phyloP scores from a whole-genome alignment of 2,329 filamentous ascomycete genomes.

The Gaeumannomyces sp. region DNA sequence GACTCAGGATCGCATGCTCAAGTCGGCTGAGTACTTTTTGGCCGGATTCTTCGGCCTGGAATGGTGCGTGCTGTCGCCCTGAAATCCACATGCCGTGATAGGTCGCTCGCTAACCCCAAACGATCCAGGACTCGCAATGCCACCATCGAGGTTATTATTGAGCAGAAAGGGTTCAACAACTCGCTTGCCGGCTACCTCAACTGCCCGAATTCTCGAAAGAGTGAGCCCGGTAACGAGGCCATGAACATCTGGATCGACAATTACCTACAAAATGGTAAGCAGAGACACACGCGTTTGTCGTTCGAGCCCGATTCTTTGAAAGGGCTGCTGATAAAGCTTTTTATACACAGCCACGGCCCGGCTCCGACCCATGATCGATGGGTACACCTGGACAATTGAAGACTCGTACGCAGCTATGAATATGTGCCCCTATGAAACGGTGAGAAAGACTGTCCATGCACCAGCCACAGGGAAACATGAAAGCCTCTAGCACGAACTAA shows the following conservation, averaged over 20 bases:
- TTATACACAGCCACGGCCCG: conserved; percentile 45
- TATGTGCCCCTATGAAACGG: conserved; percentile 71
- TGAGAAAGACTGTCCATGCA: conserved; percentile 15
- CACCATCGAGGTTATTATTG: conserved; percentile 67
- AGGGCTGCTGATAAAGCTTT: conserved; percentile 2
- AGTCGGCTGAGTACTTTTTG: conserved; percentile 71
- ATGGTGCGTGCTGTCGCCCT: conserved; percentile 38
- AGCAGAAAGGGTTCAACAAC: conserved; percentile 59
- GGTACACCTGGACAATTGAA: conserved; percentile 56
- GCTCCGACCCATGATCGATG: conserved; percentile 47
- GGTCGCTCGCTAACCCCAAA: neutral
- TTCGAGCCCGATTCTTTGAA: neutral
- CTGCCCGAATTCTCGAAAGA: conserved; percentile 56
- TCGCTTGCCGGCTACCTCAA: conserved; percentile 61
- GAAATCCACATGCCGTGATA: neutral
- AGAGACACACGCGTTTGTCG: neutral
- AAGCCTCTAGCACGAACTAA: neutral
- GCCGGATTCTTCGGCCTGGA: conserved; percentile 73
- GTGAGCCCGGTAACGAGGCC: conserved; percentile 46
- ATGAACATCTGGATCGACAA: conserved; percentile 52
- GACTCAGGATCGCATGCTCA: conserved; percentile 71
- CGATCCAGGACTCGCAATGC: conserved; percentile 54
- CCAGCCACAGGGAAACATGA: neutral
- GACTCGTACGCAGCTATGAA: conserved; percentile 64
- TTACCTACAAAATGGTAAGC: conserved; percentile 55